These are phyloP conservation scores for Trichoderma sp. DNA, from an alignment of 2,329 filamentous ascomycete species.

Conservation along the genomic window DNA sequence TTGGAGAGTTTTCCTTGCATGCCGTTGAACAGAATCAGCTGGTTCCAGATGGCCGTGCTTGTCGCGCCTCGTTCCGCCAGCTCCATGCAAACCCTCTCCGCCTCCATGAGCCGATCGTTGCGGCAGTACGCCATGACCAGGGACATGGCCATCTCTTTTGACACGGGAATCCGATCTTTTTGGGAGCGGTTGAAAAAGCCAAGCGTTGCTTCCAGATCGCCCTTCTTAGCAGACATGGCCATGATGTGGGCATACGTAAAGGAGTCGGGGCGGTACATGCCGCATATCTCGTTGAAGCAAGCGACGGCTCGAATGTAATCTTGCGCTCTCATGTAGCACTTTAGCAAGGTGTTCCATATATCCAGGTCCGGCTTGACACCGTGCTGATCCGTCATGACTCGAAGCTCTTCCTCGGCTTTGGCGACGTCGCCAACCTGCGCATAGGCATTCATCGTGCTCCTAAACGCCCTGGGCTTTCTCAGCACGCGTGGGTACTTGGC, in stretches of 20 bases:
- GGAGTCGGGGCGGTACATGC: conserved; percentile 55
- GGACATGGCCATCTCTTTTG: conserved; percentile 61
- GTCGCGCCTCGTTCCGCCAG: conserved; percentile 56
- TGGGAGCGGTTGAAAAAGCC: conserved; percentile 66
- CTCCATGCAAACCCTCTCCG: conserved; percentile 48
- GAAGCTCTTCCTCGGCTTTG: conserved; percentile 62
- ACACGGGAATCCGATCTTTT: conserved; percentile 52
- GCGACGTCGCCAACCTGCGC: conserved; percentile 67
- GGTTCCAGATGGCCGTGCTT: conserved; percentile 73
- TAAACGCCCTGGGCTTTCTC: conserved; percentile 45
- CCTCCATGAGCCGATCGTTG: conserved; percentile 43
- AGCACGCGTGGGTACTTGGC: conserved; percentile 42
- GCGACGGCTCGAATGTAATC: conserved; percentile 68
- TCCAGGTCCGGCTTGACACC: conserved; percentile 57
- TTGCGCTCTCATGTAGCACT: conserved; percentile 66
- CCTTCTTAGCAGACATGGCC: conserved; percentile 67
- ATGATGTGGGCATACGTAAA: conserved; percentile 75
- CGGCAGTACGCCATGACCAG: conserved; percentile 68
- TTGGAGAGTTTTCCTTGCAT: conserved; percentile 57
- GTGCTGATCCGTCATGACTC: conserved; percentile 60
- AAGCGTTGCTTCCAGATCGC: conserved; percentile 71
- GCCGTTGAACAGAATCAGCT: conserved; percentile 70
- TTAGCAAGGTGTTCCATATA: conserved; percentile 78
- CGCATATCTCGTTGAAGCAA: conserved; percentile 63
- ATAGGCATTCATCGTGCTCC: conserved; percentile 71